A percentile compares a stretch with the other conserved stretches of the same genome.
These are phyloP conservation scores for Leishmania braziliensis DNA, from an alignment of 208 protist genomes.

Conservation along the genomic window DNA sequence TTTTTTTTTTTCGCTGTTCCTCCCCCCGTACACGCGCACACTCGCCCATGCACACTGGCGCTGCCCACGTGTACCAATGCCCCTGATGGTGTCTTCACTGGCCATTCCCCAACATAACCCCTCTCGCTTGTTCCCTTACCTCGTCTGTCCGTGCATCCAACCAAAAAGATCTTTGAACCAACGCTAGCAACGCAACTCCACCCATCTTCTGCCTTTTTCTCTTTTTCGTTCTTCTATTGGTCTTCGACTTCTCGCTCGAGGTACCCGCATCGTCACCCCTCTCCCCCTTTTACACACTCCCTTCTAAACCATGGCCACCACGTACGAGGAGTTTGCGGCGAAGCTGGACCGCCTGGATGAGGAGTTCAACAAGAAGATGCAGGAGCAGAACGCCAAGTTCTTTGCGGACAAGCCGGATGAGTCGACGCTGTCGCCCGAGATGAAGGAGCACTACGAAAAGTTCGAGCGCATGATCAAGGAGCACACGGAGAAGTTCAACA, in stretches of 20 bases:
- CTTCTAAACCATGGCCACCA: slow-evolving; percentile 27
- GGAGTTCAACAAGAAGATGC: slow-evolving; percentile 93
- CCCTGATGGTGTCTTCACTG: neutral
- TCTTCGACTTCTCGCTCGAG: slow-evolving; percentile 3
- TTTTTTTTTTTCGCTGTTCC: neutral
- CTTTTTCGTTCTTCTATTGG: slow-evolving; percentile 16
- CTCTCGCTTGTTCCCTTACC: slow-evolving; percentile 15
- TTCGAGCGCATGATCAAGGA: slow-evolving; percentile 94
- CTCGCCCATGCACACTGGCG: neutral
- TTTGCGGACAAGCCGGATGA: slow-evolving; percentile 92
- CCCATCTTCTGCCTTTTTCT: neutral
- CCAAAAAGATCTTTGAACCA: neutral
- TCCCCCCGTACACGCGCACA: neutral
- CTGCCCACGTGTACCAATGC: neutral
- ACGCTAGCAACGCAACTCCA: neutral
- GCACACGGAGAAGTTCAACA: slow-evolving; percentile 94
- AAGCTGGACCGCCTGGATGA: slow-evolving; percentile 92
- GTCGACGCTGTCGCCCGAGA: slow-evolving; percentile 87
- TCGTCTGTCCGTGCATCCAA: neutral
- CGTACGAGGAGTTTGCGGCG: slow-evolving; percentile 84
- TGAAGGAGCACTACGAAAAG: slow-evolving; percentile 93
- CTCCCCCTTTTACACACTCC: neutral
- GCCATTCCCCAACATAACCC: slow-evolving; percentile 4
- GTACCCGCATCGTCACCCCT: neutral
- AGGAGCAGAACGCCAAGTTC: slow-evolving; percentile 88